Evolutionary conservation across 192 early-diverging fungal species (phyloP), one percentile per base, ranked within the genome.

Genomic region (Coemansia sp.): DNA sequence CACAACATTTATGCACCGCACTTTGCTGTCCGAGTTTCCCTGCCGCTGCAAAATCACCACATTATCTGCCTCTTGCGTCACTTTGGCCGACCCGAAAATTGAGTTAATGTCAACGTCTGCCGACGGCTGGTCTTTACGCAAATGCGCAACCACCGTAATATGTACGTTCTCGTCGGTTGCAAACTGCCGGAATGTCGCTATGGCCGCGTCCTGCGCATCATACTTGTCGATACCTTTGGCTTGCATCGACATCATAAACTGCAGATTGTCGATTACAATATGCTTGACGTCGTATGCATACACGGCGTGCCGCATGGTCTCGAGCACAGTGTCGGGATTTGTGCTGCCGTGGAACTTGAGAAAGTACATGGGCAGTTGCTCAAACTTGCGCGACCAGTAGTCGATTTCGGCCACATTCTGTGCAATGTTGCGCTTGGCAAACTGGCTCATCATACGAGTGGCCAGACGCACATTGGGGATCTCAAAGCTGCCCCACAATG

Each of bases 401-500:
- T 84, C 81, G 29, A 90, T 67, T 32, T 86, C 86, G 32, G 79
- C 59, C 10, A 82, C 80, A 11, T 53, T 22, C 23, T 62, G 35
- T 3, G 85, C 60, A 37, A 90, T 70, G 58, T 87, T 86, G 57
- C 82, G 75, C 12, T 67, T 82, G 19, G 86, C 86, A 56, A 83
- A 82, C 70, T 90, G 89, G 64, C 76, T 79, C 61, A 90, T 60
- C 88, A 90, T 90, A 22, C 85, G 83, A 47, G 86, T 86, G 0
- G 85, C 86, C 21, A 90, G 72, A 9, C 88, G 75, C 53, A 85
- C 76, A 45, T 89, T 89, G n/a, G 83, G 81, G 57, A 90, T 88
- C 74, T 90, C 89, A 80, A 90, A 90, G 49, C 86, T 87, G 37
- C 89, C 89, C 89, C 89, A 90, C 35, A 90, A 72, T 3, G 88